A percentile compares a stretch with the other conserved stretches of the same genome.
These are phyloP conservation scores for Alternaria triticina DNA, from an alignment of 2,329 filamentous ascomycete species.

Conservation along the genomic window DNA sequence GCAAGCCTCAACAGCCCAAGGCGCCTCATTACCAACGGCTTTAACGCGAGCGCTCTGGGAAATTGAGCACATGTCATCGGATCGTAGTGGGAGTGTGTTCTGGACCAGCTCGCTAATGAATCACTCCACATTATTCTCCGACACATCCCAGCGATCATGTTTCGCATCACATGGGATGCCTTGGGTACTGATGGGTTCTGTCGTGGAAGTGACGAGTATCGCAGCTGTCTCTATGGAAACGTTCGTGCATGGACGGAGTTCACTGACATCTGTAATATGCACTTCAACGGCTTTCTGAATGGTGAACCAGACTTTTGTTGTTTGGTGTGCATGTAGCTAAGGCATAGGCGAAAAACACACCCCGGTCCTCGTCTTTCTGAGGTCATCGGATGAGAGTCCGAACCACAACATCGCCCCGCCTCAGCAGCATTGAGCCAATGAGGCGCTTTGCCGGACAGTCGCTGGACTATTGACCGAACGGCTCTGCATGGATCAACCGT, in stretches of 20 bases:
- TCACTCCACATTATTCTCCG: constrained; percentile 3
- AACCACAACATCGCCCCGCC: not conserved
- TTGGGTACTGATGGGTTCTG: not conserved
- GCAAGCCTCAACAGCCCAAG: not conserved
- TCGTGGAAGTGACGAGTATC: not conserved
- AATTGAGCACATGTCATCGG: constrained; percentile 1
- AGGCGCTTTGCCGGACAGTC: not conserved
- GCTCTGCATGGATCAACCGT: constrained; percentile 16
- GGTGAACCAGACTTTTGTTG: not conserved
- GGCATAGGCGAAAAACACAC: not conserved
- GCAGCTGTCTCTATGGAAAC: constrained; percentile 1
- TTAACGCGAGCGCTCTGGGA: not conserved
- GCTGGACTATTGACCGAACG: constrained; percentile 7
- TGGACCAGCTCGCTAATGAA: constrained; percentile 9
- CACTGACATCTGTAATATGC: not conserved
- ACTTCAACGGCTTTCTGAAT: not conserved
- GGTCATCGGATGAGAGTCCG: constrained; percentile 1
- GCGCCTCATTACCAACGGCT: not conserved
- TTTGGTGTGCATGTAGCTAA: not conserved
- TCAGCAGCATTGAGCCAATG: not conserved
- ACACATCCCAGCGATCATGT: constrained; percentile 6
- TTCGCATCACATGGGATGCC: not conserved
- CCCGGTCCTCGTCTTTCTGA: constrained; percentile 3
- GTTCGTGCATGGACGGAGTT: not conserved
- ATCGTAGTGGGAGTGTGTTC: constrained; percentile 1